Evolutionary conservation across 2,329 filamentous ascomycete genomes (phyloP).

Genomic region (Periconia sp.): DNA sequence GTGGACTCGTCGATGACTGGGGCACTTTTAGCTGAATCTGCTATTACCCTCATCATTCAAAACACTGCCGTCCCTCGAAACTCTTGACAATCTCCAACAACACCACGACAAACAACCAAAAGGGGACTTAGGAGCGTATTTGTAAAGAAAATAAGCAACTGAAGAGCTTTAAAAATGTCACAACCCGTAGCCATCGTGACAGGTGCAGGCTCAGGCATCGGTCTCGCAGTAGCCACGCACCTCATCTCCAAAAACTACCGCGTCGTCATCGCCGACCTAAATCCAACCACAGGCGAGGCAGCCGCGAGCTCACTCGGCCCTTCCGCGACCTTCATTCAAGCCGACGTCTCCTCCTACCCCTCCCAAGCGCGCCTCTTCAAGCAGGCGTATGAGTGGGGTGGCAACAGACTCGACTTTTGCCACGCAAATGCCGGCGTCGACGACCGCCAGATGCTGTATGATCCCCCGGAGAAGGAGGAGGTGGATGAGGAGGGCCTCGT

Average conservation of each 20-base stretch:
- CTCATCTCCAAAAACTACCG: conserved; percentile 42
- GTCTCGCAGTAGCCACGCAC: conserved; percentile 47
- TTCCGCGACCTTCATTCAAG: conserved; percentile 39
- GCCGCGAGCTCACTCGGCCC: conserved; percentile 32
- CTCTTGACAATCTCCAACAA: background rate
- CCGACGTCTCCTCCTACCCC: conserved; percentile 45
- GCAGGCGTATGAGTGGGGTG: conserved; percentile 46
- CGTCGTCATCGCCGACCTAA: conserved; percentile 50
- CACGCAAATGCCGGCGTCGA: conserved; percentile 50
- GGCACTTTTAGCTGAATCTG: too few species aligned
- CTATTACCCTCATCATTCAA: too few species aligned
- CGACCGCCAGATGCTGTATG: conserved; percentile 43
- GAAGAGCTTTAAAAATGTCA: conserved; percentile 24
- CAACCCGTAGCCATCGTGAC: conserved; percentile 49
- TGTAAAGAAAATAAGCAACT: background rate
- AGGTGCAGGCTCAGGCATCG: conserved; percentile 49
- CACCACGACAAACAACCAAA: background rate
- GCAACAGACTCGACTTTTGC: conserved; percentile 45
- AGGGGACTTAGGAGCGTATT: background rate
- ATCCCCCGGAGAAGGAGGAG: conserved; percentile 27
- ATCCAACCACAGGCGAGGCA: conserved; percentile 27
- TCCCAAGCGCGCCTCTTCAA: conserved; percentile 45
- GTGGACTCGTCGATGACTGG: too few species aligned
- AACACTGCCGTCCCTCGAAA: too few species aligned
- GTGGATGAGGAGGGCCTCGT: conserved; percentile 40